Evolutionary conservation across 2,329 filamentous ascomycete species (phyloP), one percentile per base, ranked within the genome.

Genomic region (Lasiodiplodia hormozganensis): DNA sequence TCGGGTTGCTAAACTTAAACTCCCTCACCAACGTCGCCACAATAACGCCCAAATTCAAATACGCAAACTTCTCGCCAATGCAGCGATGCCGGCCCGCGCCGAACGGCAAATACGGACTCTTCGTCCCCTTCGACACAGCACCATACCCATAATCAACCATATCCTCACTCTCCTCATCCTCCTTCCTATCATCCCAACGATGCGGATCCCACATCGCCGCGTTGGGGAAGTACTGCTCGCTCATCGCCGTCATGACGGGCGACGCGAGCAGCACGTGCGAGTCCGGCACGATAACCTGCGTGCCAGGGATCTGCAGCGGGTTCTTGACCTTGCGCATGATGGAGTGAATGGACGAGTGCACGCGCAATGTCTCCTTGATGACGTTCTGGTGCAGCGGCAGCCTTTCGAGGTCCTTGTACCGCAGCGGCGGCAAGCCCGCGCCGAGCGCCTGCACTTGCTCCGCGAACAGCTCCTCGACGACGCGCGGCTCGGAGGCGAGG

Each of bases 41-140:
- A 72, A 97, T 95, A 65, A 92, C 92, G 76, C 93, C 90, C 70
- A 97, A 85, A 81, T 97, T 93, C 66, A 94, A 86, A 77, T 94
- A 95, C 74, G 94, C 94, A 79, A 97, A 97, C 75, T 96, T 92
- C 84, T 97, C 94, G 72, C 94, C 94, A 76, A 97, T 96, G 81
- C 94, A 97, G 71, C 94, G 87, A 82, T 97, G 94, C 73, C 94
- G 86, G 40, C 94, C 94, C 43, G 93, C 94, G 66, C 94, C 93
- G 77, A 97, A 97, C 2, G 94, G 94, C 64, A 97, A 87, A 79
- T 97, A 97, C 0, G 94, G 93, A 67, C 92, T 95, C 67, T 87
- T 87, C 11, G 92, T 89, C 64, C 93, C 93, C 84, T 96, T 96
- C 85, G 88, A 93, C 74, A 96, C 90, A 60, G 95, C 83, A 67